Base-by-base conservation (phyloP, 208 protist species). In the Naegleria gruberi region DNA sequence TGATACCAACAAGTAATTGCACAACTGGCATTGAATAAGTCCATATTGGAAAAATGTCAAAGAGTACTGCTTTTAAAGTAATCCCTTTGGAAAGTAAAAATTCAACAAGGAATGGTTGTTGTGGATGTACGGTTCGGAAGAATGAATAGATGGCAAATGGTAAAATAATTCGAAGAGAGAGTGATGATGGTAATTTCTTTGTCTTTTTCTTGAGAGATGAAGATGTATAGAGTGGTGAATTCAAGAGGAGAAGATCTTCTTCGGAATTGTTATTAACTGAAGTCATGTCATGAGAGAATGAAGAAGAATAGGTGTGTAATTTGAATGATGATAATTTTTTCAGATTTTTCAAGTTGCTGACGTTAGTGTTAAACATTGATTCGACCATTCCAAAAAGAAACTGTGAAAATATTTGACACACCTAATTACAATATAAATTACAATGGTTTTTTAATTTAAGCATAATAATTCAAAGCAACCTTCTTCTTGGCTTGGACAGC, bases 401-500 rank as follows among this genome's bases (percentile, higher is more conserved):
- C n/a, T n/a, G n/a, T n/a, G n/a, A n/a, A n/a, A n/a, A n/a, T n/a
- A n/a, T n/a, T n/a, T n/a, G n/a, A n/a, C n/a, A n/a, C n/a, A n/a
- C n/a, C n/a, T n/a, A n/a, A n/a, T n/a, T n/a, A n/a, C n/a, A n/a
- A 65, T 23, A 65, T 65, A 65, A 65, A 65, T 65, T 65, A 65
- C 51, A 65, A 30, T 65, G 2, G 51, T 30, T 15, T 55, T 55
- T 55, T 81, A 55, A 90, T 90, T 95, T 96, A 99, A 2, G 98
- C 99, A 93, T 99, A 99, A 95, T 99, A 99, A 90, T 98, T 97
- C 40, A 99, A 95, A 90, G 94, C 96, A 34, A 96, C 95, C 95
- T 99, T 99, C 96, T 99, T 99, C 93, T 99, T 99, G 5, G 98
- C 97, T 93, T 99, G 97, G 40, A 99, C 99, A 40, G 98, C 96